Base-by-base conservation (phyloP, 2,329 filamentous ascomycete genomes). In the Fusarium proliferatum region DNA sequence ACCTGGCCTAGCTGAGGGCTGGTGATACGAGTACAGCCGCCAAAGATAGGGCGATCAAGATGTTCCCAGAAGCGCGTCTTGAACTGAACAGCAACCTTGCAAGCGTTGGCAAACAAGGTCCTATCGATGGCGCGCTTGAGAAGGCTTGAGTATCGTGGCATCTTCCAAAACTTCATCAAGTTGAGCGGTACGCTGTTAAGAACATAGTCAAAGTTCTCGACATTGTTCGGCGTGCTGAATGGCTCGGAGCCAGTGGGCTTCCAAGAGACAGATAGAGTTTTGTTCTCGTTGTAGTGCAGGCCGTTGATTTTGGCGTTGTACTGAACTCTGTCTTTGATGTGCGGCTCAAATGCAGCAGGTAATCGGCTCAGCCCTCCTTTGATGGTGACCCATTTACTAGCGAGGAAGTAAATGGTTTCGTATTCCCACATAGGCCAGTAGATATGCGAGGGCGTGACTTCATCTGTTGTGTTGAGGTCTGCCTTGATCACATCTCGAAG, bases 1-100 rank as follows among this genome's bases (percentile, higher is more conserved):
- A 77, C 65, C 4, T 67, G 60, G 7, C 74, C 74, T 12, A 76
- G 46, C 6, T 64, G 69, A 1, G 75, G 75, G 3, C 34, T 64
- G 7, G 41, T 66, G 3, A 72, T 23, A 1, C 59, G 51, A 7
- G 87, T 88, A 76, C 91, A 93, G 15, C 90, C 89, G 28, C 92
- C 92, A 66, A 88, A 84, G 79, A 94, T 93, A 8, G 87, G 86
- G 42, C 82, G 82, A n/a, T 82, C 79, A 53, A 82, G 81, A 63
- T 86, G 83, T 78, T 89, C 87, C 88, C 87, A 89, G 82, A 89
- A 89, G 3, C 92, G 89, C 0, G 91, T 89, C 72, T 87, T 84
- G 84, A 92, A 94, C 9, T 74, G 63, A 11, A 74, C 42, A 2
- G 48, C 71, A 0, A 66, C 57, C 3, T 74, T 89, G 83, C 85